A percentile compares a stretch with the other conserved stretches of the same genome.
These are phyloP conservation scores for Aspergillus ostianus DNA, from an alignment of 495 filamentous ascomycete genomes.

Conservation along the genomic window DNA sequence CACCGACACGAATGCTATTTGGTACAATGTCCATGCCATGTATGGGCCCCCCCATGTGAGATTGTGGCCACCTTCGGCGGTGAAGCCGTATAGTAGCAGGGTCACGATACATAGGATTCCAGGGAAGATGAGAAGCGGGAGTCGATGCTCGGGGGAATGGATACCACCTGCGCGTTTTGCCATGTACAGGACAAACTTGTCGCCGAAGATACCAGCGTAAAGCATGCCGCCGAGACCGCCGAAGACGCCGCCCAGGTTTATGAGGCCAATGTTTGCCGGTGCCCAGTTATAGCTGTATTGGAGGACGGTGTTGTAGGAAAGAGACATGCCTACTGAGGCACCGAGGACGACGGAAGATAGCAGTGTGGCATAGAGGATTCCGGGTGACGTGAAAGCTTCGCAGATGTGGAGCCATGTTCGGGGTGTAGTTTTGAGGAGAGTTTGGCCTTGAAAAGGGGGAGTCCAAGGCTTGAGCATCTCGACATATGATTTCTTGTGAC, in stretches of 20 bases:
- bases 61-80: conserved; percentile 16
- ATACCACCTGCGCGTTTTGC: conserved; percentile 33
- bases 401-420: conserved; percentile 33
- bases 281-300: conserved; percentile 31
- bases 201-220: conserved; percentile 33
- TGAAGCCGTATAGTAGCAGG: conserved; percentile 37
- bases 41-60: conserved; percentile 35
- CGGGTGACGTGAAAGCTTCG: conserved; percentile 34
- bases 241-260: conserved; percentile 35
- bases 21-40: conserved; percentile 40
- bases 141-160: conserved; percentile 34
- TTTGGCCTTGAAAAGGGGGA: conserved; percentile 11
- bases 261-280: conserved; percentile 30
- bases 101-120: conserved; percentile 28
- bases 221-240: conserved; percentile 39
- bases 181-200: conserved; percentile 32
- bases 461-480: conserved; percentile 32
- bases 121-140: conserved; percentile 35
- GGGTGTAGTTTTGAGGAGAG: conserved; percentile 11
- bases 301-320: conserved; percentile 39
- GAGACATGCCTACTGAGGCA: conserved; percentile 30
- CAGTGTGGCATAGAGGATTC: conserved; percentile 36
- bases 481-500: conserved; percentile 27
- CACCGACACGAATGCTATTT: conserved; percentile 35
- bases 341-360: conserved; percentile 35